Evolutionary conservation across 2,329 filamentous ascomycete species (phyloP), one percentile per base, ranked within the genome.

Genomic region (Penicillium occitanis): DNA sequence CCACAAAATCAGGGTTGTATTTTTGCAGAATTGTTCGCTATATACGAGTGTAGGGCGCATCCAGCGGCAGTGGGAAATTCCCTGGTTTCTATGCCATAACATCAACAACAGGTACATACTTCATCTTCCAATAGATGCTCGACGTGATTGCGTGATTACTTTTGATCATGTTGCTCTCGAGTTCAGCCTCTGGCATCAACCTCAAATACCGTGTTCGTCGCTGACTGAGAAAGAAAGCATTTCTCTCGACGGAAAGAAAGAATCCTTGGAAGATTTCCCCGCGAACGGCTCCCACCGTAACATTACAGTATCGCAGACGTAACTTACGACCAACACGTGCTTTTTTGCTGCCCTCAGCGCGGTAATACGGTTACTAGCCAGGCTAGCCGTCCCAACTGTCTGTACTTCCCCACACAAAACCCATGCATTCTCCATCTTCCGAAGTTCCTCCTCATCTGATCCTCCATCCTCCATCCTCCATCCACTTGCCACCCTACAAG

Each of bases 51-150:
- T 2, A 55, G 48, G 33, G 63, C 63, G 63, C 57, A 65, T 65
- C 57, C 44, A 61, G 63, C 63, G 63, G 63, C 57, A 65, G 48
- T 33, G 2, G 35, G 13, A 50, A 65, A 61, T 37, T 65, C 30
- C 5, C 5, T 48, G 17, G 5, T 35, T n/a, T 48, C 42, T 14
- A 28, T 60, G 11, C n/a, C 40, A n/a, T n/a, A 22, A 5, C 7
- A 28, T 5, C 2, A 19, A 33, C 40, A 14, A 17, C 28, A 48
- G 22, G 17, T 61, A 61, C 33, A 22, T 40, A 22, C 14, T 53
- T 57, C 33, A 37, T 37, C 53, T 57, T 57, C 53, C 53, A 57
- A 57, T 37, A 14, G 19, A 37, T 40, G 11, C 33, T 13, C 30
- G 4, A 14, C 30, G 1, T 57, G n/a, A 57, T 57, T 35, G 53